Conservation (phyloP, 352 stramenopile species). For the Thraustotheca clavata region DNA sequence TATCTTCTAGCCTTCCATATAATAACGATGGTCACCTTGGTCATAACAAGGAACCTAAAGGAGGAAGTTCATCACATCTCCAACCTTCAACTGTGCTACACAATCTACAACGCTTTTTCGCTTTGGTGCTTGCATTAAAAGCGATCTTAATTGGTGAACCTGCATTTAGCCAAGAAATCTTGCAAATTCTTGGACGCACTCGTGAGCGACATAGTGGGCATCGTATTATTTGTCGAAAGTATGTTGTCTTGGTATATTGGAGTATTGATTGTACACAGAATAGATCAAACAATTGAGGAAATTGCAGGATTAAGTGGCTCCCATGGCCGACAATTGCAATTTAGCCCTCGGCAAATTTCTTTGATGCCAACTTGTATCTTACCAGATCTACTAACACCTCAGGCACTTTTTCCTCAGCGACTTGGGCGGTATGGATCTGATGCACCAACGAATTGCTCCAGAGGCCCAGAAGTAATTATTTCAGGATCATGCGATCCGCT, state of each 20-base stretch:
- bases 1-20: neutral
- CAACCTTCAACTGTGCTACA: neutral
- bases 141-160: neutral
- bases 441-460: neutral
- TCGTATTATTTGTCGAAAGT: constrained; percentile 9
- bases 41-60: neutral
- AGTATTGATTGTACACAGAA: neutral
- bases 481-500: constrained; percentile 58
- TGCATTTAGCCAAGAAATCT: neutral
- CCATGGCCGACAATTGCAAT: neutral
- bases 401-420: neutral
- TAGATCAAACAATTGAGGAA: constrained; percentile 5
- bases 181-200: constrained; percentile 4
- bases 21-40: constrained; percentile 15
- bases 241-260: neutral
- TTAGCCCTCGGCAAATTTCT: neutral
- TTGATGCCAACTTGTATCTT: neutral
- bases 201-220: neutral
- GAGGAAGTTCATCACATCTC: neutral
- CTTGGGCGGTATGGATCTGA: neutral
- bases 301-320: neutral
- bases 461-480: constrained; percentile 26
- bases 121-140: neutral
- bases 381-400: neutral
- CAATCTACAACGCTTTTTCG: neutral